Conservation (phyloP, 1,284 basidiomycete species). For the Leccinum variabile region DNA sequence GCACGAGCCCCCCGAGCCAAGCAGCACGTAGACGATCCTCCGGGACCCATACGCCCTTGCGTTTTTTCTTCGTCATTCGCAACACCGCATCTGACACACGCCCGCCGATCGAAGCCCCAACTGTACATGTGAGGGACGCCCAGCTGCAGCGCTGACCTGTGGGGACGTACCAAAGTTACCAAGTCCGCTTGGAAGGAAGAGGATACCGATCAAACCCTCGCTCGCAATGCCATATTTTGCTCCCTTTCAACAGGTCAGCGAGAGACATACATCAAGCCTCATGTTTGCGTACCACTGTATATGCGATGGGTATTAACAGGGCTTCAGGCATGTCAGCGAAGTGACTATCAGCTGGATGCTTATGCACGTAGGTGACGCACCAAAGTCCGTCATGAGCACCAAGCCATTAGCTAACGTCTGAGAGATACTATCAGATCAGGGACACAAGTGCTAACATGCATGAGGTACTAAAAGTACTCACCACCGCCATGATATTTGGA, state of each 20-base stretch:
- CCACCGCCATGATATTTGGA: slow-evolving; percentile 56
- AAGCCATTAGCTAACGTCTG: slow-evolving; percentile 44
- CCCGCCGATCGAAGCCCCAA: slow-evolving; percentile 55
- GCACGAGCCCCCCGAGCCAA: slow-evolving; percentile 44
- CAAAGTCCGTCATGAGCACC: slow-evolving; percentile 46
- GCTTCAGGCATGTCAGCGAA: slow-evolving; percentile 31
- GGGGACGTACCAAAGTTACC: slow-evolving; percentile 53
- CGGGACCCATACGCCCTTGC: slow-evolving; percentile 51
- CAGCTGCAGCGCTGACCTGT: background rate
- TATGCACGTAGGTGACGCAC: slow-evolving; percentile 36
- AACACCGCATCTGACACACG: slow-evolving; percentile 52
- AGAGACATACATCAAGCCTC: background rate
- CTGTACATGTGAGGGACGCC: slow-evolving; percentile 25
- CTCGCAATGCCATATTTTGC: slow-evolving; percentile 59
- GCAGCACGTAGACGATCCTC: slow-evolving; percentile 61
- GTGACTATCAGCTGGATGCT: background rate
- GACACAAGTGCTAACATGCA: background rate
- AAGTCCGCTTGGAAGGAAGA: slow-evolving; percentile 59
- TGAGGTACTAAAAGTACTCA: slow-evolving; percentile 38
- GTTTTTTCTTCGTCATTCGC: slow-evolving; percentile 44
- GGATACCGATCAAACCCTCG: slow-evolving; percentile 56
- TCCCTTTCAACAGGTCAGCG: slow-evolving; percentile 39
- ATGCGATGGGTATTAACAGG: slow-evolving; percentile 37
- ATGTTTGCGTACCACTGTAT: slow-evolving; percentile 36
- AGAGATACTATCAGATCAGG: background rate